A percentile compares a stretch with the other conserved stretches of the same genome.
phyloP scores from a whole-genome alignment of 306 rosid genomes.

The Parietaria judaica region DNA sequence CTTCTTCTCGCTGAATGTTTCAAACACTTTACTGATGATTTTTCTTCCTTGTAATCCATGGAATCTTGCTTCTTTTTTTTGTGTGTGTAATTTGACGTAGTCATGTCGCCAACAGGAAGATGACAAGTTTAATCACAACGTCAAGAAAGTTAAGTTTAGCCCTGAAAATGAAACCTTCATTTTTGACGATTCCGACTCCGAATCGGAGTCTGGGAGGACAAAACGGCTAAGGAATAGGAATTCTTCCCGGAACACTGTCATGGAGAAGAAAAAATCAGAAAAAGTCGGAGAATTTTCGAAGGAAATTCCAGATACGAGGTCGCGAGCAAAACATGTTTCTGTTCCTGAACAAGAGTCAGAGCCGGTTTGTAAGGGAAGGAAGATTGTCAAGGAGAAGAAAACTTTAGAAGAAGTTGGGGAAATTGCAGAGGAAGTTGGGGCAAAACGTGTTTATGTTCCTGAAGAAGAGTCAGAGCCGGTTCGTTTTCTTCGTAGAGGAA shows the following conservation, averaged over 20 bases:
- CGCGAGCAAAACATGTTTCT: constrained; percentile 1
- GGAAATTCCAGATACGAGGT: constrained; percentile 9
- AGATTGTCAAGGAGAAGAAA: neutral
- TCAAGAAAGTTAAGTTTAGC: constrained; percentile 27
- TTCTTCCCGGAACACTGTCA: neutral
- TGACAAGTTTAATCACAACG: constrained; percentile 1
- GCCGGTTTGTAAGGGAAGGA: neutral
- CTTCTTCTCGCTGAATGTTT: neutral
- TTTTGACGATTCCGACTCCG: constrained; percentile 16
- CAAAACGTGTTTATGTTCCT: neutral
- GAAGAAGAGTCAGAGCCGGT: constrained; percentile 4
- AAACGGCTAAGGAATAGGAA: constrained; percentile 7
- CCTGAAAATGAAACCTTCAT: constrained; percentile 24
- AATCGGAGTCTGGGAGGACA: constrained; percentile 15
- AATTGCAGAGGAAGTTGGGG: neutral
- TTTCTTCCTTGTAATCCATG: neutral
- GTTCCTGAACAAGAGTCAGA: constrained; percentile 3
- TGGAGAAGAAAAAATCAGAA: neutral
- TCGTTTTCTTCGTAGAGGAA: too few relatives aligned
- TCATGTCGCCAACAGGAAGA: constrained; percentile 10
- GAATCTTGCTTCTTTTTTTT: neutral
- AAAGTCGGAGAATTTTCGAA: neutral
- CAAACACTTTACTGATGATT: neutral
- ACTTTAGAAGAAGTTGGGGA: too few relatives aligned
- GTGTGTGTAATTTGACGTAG: neutral